phyloP scores from a whole-genome alignment of 1,139 yeast species.

The Ashbya aceris region DNA sequence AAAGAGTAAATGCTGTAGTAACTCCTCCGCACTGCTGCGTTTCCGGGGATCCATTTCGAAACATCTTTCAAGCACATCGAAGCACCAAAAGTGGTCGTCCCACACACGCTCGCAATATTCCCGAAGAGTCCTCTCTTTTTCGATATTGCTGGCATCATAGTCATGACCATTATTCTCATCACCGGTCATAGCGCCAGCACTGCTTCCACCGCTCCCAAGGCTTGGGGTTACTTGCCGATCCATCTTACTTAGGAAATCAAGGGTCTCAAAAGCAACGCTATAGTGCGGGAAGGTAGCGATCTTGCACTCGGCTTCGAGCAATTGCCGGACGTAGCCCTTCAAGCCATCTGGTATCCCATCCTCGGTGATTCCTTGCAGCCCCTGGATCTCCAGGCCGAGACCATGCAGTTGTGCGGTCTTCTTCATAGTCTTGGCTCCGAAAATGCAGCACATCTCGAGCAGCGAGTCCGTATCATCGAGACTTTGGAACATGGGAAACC shows the following conservation, averaged over 20 bases:
- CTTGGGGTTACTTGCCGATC: slow-evolving; percentile 9
- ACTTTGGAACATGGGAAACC: slow-evolving; percentile 83
- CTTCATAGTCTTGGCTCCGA: slow-evolving; percentile 67
- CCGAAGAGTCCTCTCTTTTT: slow-evolving; percentile 15
- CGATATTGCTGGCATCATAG: not conserved
- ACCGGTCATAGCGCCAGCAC: slow-evolving; percentile 1
- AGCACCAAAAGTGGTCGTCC: slow-evolving; percentile 31
- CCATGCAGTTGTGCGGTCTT: slow-evolving; percentile 83
- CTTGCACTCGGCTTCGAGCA: slow-evolving; percentile 28
- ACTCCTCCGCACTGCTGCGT: slow-evolving; percentile 28
- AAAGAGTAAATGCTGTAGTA: slow-evolving; percentile 27
- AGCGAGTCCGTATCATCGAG: slow-evolving; percentile 89
- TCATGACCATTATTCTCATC: slow-evolving; percentile 4
- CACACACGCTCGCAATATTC: slow-evolving; percentile 28
- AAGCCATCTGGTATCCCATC: slow-evolving; percentile 23
- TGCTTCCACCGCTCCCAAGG: slow-evolving; percentile 4
- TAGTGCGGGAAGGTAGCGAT: slow-evolving; percentile 32
- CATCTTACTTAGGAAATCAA: slow-evolving; percentile 19
- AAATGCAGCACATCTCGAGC: slow-evolving; percentile 73
- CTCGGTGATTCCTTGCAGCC: slow-evolving; percentile 26
- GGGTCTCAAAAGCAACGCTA: slow-evolving; percentile 33
- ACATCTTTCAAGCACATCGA: slow-evolving; percentile 28
- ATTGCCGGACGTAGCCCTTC: slow-evolving; percentile 25
- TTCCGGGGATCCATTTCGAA: slow-evolving; percentile 29
- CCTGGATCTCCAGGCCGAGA: slow-evolving; percentile 64